Conservation (phyloP, 129 eudicot genomes). For the Escallonia herrerae region DNA sequence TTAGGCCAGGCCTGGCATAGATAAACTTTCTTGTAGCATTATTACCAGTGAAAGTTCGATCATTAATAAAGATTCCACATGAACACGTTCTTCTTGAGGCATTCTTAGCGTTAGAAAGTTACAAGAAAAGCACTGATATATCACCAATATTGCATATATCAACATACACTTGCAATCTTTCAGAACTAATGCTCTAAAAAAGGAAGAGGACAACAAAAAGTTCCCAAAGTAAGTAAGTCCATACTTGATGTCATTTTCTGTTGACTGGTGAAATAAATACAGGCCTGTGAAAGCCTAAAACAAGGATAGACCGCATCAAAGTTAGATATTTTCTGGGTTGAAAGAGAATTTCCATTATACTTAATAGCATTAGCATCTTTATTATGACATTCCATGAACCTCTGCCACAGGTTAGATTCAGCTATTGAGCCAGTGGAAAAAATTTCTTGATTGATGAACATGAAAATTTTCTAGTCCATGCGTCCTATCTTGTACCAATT, state of each 20-base stretch:
- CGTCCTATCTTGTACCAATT: too few species aligned
- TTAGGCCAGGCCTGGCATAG: too few species aligned
- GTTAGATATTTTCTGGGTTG: not conserved
- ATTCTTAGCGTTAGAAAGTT: not conserved
- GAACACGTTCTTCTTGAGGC: not conserved
- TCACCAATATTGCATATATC: too few species aligned
- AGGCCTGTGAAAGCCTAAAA: not conserved
- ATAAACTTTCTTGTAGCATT: too few species aligned
- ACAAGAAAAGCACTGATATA: not conserved
- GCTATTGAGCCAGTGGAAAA: too few species aligned
- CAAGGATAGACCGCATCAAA: not conserved
- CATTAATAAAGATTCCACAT: not conserved
- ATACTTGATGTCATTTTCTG: not conserved
- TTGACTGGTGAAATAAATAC: not conserved
- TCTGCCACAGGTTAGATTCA: too few species aligned
- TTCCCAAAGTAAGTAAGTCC: not conserved
- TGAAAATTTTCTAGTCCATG: too few species aligned
- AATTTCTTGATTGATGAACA: too few species aligned
- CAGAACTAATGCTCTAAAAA: not conserved
- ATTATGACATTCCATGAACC: too few species aligned
- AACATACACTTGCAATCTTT: too few species aligned
- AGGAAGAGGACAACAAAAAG: not conserved
- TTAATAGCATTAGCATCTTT: too few species aligned
- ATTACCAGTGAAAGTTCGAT: not conserved
- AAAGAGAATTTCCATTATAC: not conserved